Evolutionary conservation across 441 rosid genomes (phyloP).

Genomic region (Syzygium malaccense): DNA sequence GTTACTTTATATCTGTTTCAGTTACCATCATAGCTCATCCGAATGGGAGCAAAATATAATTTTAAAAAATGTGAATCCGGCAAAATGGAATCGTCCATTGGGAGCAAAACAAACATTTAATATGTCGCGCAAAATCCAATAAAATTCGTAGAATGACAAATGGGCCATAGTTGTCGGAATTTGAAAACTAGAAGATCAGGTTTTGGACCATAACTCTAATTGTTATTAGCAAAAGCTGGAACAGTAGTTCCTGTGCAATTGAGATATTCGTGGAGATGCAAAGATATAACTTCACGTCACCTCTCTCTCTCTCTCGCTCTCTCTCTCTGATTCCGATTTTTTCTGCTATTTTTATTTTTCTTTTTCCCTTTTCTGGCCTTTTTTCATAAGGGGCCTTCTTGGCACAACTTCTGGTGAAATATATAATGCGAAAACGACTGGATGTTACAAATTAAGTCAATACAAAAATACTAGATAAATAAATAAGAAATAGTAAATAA

Average conservation of each 20-base stretch:
- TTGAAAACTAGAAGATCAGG: background rate
- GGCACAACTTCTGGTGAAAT: no score
- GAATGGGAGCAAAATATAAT: background rate
- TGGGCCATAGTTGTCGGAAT: background rate
- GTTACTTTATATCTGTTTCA: background rate
- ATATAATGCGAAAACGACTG: rapidly evolving
- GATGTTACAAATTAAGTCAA: no score
- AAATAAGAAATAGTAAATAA: rapidly evolving
- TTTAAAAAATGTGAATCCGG: background rate
- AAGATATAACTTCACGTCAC: no score
- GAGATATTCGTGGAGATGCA: background rate
- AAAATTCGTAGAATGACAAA: background rate
- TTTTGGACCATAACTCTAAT: background rate
- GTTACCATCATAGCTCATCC: background rate
- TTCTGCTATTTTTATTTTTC: background rate
- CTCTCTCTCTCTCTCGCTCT: background rate
- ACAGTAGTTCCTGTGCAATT: background rate
- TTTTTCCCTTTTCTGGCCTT: no score
- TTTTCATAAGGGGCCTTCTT: no score
- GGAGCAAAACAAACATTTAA: background rate
- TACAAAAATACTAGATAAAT: rapidly evolving
- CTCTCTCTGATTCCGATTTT: no score
- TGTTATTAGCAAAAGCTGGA: background rate
- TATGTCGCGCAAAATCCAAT: background rate
- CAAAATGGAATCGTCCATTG: background rate